Base-by-base conservation (phyloP, 163 green algal species). In the Volvox carteri region DNA sequence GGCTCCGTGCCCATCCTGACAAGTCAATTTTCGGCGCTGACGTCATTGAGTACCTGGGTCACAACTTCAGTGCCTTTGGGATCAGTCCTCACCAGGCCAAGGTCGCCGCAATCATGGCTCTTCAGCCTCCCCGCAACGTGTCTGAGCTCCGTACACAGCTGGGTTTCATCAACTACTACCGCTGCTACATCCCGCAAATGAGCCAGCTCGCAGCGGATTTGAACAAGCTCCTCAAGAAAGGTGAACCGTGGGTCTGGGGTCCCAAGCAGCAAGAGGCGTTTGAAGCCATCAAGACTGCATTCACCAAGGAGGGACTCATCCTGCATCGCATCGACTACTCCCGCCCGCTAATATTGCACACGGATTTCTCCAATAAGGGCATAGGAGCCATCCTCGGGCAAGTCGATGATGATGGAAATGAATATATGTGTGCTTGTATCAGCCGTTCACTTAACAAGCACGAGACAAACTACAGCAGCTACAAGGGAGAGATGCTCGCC, bases 401-500 rank as follows among this genome's bases (percentile, higher is more conserved):
- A 50, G 9, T 58, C 30, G 81, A 89, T 58, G 65, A 79, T 50
- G 46, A 92, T 21, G 87, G 90, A 9, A 41, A 68, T 33, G 87
- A 94, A 25, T 78, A 92, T 18, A 89, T 92, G 54, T 76, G 87
- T 37, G 87, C 89, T 7, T 92, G 87, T 76, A 86, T 84, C 41
- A 91, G 70, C 46, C 62, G 87, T 16, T 90, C 70, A 12, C 54
- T 91, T 12, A 91, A 92, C 56, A 74, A 81, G 25, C 80, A 88
- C 81, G 89, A 94, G 50, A 25, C 42, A 2, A 89, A 87, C 44
- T 94, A 92, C 68, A 78, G 67, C 48, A 80, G 65, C 33, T 90
- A 73, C 37, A 78, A 94, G 37, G 91, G 91, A 28, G 91, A 94
- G 48, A 58, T 86, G 39, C 70, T 90, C 18, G 91, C 91, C 70